Percentiles rank a stretch among this genome's conserved stretches.
Conservation (phyloP, 805 yeast species). For the Metschnikowia kunwiensis region DNA sequence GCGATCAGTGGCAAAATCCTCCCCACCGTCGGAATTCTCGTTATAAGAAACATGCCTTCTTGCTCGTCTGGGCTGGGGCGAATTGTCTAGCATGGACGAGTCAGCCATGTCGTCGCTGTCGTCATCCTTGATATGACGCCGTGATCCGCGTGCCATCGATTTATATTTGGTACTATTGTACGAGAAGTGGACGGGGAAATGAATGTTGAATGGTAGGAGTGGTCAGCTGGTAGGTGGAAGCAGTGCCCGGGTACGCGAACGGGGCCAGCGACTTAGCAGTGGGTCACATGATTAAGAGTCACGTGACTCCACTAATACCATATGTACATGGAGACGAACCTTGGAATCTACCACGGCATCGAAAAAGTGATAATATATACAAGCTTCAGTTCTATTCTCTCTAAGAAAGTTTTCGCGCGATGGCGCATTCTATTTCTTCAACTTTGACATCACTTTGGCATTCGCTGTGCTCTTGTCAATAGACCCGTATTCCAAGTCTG, state of each 20-base stretch:
- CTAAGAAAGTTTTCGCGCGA: too few species aligned
- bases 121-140: slow-evolving; percentile 13
- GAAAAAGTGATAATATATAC: too few species aligned
- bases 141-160: slow-evolving; percentile 18
- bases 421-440: too few species aligned
- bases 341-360: too few species aligned
- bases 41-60: slow-evolving; percentile 13
- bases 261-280: too few species aligned
- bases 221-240: too few species aligned
- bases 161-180: slow-evolving; percentile 13
- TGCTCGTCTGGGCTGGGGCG: slow-evolving; percentile 11
- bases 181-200: slow-evolving; percentile 16
- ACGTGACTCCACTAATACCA: too few species aligned
- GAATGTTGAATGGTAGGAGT: slow-evolving; percentile 4
- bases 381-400: too few species aligned
- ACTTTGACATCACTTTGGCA: slow-evolving; percentile 16
- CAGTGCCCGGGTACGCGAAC: too few species aligned
- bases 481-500: slow-evolving; percentile 38
- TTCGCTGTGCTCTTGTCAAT: not conserved
- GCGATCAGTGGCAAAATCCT: slow-evolving; percentile 14
- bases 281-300: too few species aligned
- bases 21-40: slow-evolving; percentile 15
- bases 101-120: slow-evolving; percentile 8
- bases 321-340: too few species aligned
- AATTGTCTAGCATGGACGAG: slow-evolving; percentile 1